phyloP scores from a whole-genome alignment of 2,329 filamentous ascomycete genomes.

The Coniochaeta ligniaria region DNA sequence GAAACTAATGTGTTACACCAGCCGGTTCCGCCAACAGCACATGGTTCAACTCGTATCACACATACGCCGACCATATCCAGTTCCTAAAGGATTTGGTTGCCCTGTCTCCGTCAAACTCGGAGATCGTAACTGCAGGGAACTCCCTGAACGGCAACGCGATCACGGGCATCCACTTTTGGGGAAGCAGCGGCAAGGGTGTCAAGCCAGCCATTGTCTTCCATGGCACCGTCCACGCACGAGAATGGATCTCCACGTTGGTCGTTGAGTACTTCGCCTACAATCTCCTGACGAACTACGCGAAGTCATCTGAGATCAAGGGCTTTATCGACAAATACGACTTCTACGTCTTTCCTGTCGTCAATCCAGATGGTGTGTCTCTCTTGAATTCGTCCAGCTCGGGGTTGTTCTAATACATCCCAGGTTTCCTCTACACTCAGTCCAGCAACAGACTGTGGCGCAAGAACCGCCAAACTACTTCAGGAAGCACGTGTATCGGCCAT shows the following conservation, averaged over 20 bases:
- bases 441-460: conserved; percentile 48
- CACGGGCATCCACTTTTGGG: conserved; percentile 51
- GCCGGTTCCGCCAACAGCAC: conserved; percentile 21
- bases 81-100: conserved; percentile 39
- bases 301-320: conserved; percentile 26
- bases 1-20: conserved; percentile 5
- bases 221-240: conserved; percentile 44
- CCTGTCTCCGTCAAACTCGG: conserved; percentile 35
- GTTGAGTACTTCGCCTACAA: conserved; percentile 41
- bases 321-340: conserved; percentile 53
- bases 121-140: conserved; percentile 36
- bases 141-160: conserved; percentile 44
- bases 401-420: conserved; percentile 13
- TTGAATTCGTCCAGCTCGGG: not conserved
- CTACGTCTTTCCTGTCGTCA: conserved; percentile 48
- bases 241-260: conserved; percentile 46
- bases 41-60: conserved; percentile 48
- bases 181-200: conserved; percentile 31
- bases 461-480: conserved; percentile 34
- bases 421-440: conserved; percentile 45
- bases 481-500: conserved; percentile 34
- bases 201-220: conserved; percentile 45
- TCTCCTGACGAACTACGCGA: conserved; percentile 35
- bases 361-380: conserved; percentile 37
- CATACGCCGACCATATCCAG: conserved; percentile 42